Evolutionary conservation across 495 filamentous ascomycete genomes (phyloP), one percentile per base, ranked within the genome.

Genomic region (Schizothecium vesticola): DNA sequence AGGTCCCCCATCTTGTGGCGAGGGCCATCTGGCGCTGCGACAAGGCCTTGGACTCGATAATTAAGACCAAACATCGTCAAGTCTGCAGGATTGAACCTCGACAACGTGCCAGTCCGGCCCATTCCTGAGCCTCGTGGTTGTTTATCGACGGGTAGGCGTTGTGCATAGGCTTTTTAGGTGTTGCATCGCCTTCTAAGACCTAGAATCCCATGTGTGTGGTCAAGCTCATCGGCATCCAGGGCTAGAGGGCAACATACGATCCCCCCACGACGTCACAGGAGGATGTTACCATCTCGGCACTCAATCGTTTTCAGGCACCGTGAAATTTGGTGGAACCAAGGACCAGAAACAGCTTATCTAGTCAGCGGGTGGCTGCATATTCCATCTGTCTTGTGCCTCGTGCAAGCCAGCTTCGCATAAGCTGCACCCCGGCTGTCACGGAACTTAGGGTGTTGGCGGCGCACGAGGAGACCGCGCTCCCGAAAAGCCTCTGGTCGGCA

Each of bases 311-410:
- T 22, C 55, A 58, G 68, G 70, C 26, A 69, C 65, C 59, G 58
- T 63, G 67, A 73, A 67, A 67, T 71, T 66, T 56, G 43, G 64
- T 73, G 62, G 25, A 28, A 75, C 71, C 12, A 9, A 19, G 6
- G 16, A 59, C 65, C 66, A 76, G 65, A 70, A 76, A 73, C 72
- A 69, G 64, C 55, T 56, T 73, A 72, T 75, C 56, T 73, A 63
- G 59, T 60, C 61, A 68, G 68, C 74, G 76, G 76, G 28, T 75
- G 66, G 65, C 60, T 65, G 74, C 78, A 71, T 73, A 28, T 68
- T 65, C 23, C 66, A 73, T 71, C 64, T 75, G 74, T 67, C 66
- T 74, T 21, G 59, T 56, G 61, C 60, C 59, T 64, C 58, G 43
- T 29, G 64, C 63, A 65, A 69, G 68, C 69, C 69, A 61, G 28